These are phyloP conservation scores for Draba incana DNA, from an alignment of 345 rosid species.

Conservation along the genomic window DNA sequence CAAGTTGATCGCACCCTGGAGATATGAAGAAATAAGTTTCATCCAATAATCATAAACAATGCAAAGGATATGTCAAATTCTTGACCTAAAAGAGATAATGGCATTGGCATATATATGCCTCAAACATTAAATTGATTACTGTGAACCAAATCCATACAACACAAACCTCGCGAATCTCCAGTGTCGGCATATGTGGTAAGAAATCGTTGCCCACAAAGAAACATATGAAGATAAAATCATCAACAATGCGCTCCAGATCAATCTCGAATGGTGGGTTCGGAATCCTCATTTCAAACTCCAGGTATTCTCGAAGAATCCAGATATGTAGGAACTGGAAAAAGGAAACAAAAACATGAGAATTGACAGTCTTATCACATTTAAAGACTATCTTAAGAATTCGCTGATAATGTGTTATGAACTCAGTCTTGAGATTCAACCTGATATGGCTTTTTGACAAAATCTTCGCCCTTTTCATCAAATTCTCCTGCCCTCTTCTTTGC, in stretches of 20 bases:
- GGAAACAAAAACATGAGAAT: slow-evolving; percentile 23
- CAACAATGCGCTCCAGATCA: slow-evolving; percentile 88
- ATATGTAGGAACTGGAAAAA: slow-evolving; percentile 78
- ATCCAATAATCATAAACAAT: not conserved
- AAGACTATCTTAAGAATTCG: slow-evolving; percentile 5
- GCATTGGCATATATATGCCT: not conserved
- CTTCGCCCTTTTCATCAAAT: slow-evolving; percentile 90
- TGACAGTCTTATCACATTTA: slow-evolving; percentile 15
- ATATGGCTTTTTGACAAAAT: slow-evolving; percentile 77
- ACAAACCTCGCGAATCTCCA: slow-evolving; percentile 98
- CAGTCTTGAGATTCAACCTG: slow-evolving; percentile 55
- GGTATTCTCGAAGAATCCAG: slow-evolving; percentile 94
- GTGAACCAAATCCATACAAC: slow-evolving; percentile 4
- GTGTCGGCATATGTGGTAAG: slow-evolving; percentile 97
- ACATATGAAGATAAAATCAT: slow-evolving; percentile 98
- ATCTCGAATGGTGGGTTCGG: slow-evolving; percentile 70
- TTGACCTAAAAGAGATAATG: slow-evolving; percentile 11
- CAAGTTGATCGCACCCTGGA: slow-evolving; percentile 96
- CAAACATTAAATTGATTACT: not conserved
- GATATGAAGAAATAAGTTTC: slow-evolving; percentile 32
- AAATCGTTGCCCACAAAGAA: slow-evolving; percentile 99
- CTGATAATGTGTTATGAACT: not conserved
- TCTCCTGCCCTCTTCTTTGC: slow-evolving; percentile 85
- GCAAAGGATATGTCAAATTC: not conserved
- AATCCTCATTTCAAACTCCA: slow-evolving; percentile 79